Percentiles rank a stretch among this genome's conserved stretches.
These are phyloP conservation scores for Mediolabrus comicus DNA, from an alignment of 108 stramenopile species.

Conservation along the genomic window DNA sequence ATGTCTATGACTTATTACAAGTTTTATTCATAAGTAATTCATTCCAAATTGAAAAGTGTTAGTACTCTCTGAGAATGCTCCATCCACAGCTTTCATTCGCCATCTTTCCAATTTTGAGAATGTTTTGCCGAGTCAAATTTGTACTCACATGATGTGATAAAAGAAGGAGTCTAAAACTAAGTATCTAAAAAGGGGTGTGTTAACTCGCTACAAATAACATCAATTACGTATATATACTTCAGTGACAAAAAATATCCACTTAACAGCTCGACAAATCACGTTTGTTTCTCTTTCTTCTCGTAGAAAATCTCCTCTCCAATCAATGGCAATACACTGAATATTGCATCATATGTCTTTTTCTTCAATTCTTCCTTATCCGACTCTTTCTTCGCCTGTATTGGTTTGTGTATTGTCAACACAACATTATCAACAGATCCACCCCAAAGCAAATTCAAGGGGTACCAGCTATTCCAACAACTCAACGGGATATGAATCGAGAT, in stretches of 20 bases:
- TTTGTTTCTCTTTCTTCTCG: constrained; percentile 24
- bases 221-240: neutral
- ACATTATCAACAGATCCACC: constrained; percentile 41
- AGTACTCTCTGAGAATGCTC: neutral
- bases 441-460: constrained; percentile 62
- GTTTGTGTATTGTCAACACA: constrained; percentile 65
- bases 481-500: constrained; percentile 77
- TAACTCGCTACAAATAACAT: neutral
- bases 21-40: neutral
- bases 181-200: no score
- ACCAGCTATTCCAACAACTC: constrained; percentile 71
- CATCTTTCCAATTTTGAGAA: no score
- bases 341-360: constrained; percentile 57
- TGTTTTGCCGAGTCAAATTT: no score
- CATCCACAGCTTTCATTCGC: neutral
- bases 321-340: constrained; percentile 71
- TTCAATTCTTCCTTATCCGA: constrained; percentile 72
- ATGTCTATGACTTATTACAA: neutral
- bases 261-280: neutral
- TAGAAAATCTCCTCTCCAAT: constrained; percentile 41
- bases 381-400: constrained; percentile 49
- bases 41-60: neutral
- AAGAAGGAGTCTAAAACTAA: no score
- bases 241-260: neutral
- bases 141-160: no score